phyloP scores from a whole-genome alignment of 768 basidiomycete genomes.

The Sarcomyxa edulis region DNA sequence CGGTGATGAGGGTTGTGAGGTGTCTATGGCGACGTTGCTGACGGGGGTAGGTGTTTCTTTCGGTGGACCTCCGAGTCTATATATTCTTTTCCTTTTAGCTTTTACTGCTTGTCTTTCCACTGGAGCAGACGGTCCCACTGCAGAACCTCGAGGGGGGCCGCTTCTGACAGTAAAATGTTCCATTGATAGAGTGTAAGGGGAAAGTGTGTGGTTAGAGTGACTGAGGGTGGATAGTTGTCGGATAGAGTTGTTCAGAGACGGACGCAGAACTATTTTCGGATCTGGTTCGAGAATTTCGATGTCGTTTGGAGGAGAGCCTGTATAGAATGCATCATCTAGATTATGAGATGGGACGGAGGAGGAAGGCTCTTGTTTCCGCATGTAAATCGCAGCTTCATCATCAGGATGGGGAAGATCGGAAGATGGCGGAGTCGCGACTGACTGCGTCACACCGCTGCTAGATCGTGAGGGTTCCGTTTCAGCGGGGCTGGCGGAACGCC shows the following conservation, averaged over 20 bases:
- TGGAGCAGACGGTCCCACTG: constrained; percentile 25
- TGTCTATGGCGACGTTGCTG: constrained; percentile 1
- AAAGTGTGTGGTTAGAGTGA: constrained; percentile 88
- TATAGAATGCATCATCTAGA: constrained; percentile 14
- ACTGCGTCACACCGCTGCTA: constrained; percentile 37
- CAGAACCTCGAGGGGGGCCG: constrained; percentile 56
- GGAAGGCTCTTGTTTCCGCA: constrained; percentile 17
- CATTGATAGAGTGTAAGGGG: constrained; percentile 86
- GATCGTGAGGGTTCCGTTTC: constrained; percentile 41
- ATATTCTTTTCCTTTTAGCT: constrained; percentile 72
- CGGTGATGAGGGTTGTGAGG: constrained; percentile 10
- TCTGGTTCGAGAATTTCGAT: constrained; percentile 26
- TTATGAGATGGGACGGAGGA: constrained; percentile 30
- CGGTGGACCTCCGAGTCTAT: constrained; percentile 47
- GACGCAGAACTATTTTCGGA: constrained; percentile 59
- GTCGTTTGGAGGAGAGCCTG: constrained; percentile 14
- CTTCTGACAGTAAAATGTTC: constrained; percentile 92
- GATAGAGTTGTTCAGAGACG: constrained; percentile 62
- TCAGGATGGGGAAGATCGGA: constrained; percentile 24
- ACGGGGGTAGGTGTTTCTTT: neutral
- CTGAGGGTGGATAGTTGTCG: constrained; percentile 84
- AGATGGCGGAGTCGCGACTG: constrained; percentile 42
- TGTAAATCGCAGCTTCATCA: constrained; percentile 19
- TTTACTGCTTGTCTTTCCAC: constrained; percentile 55
- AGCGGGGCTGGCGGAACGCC: constrained; percentile 35